Conservation (phyloP, 2,329 filamentous ascomycete species). For the Rhexocercosporidium sp. region DNA sequence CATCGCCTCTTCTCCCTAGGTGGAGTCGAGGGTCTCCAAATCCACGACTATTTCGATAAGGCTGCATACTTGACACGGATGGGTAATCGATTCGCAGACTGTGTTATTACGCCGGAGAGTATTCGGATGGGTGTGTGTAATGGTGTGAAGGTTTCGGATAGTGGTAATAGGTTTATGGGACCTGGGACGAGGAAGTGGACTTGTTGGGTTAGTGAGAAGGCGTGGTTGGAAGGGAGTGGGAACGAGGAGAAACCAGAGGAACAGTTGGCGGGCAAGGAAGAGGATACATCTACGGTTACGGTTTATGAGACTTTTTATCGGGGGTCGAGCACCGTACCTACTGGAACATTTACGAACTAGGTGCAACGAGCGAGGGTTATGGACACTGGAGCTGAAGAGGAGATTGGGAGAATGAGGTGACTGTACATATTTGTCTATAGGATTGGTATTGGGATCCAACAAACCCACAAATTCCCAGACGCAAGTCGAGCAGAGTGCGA, state of each 20-base stretch:
- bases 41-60: constrained; percentile 34
- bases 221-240: constrained; percentile 4
- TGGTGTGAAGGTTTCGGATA: constrained; percentile 25
- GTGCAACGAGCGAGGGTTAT: neutral
- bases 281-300: neutral
- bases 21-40: constrained; percentile 29
- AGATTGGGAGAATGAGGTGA: neutral
- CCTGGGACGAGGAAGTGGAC: constrained; percentile 34
- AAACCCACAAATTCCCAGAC: neutral
- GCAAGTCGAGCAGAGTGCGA: neutral
- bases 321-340: neutral
- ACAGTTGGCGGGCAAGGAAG: neutral
- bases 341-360: neutral
- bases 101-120: constrained; percentile 36
- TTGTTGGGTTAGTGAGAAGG: constrained; percentile 28
- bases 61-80: constrained; percentile 34
- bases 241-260: neutral
- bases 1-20: constrained; percentile 31
- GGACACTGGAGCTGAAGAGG: neutral
- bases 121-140: constrained; percentile 33
- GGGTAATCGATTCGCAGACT: constrained; percentile 35
- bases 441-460: neutral
- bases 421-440: neutral
- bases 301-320: neutral
- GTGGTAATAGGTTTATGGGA: constrained; percentile 32